Percentiles rank a stretch among this genome's conserved stretches.
phyloP scores from a whole-genome alignment of 306 rosid genomes.

The Quercus ilex region DNA sequence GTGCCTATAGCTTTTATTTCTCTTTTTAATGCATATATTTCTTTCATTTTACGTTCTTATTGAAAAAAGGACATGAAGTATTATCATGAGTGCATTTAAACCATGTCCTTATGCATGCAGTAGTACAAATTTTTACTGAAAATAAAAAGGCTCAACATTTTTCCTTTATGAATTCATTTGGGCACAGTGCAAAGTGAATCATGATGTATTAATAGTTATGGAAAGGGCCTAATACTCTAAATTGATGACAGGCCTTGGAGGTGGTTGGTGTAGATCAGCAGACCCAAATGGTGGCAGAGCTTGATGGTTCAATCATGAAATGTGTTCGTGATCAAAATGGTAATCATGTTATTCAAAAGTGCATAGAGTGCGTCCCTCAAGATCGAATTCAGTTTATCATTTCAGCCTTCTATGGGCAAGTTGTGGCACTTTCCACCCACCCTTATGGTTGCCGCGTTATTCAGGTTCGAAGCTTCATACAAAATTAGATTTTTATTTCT shows the following conservation, averaged over 20 bases:
- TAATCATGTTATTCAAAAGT: constrained; percentile 91
- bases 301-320: constrained; percentile 79
- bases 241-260: constrained; percentile 77
- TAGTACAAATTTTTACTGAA: constrained; percentile 6
- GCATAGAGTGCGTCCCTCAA: constrained; percentile 92
- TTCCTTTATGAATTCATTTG: neutral
- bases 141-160: neutral
- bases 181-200: neutral
- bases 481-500: neutral
- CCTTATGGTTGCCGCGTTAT: constrained; percentile 98
- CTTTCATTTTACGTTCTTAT: neutral
- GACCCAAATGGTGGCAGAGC: constrained; percentile 86
- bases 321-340: constrained; percentile 98
- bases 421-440: constrained; percentile 85
- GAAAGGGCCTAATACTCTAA: neutral
- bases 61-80: constrained; percentile 10
- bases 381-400: constrained; percentile 81
- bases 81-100: constrained; percentile 7
- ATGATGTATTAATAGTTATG: neutral
- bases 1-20: constrained; percentile 1
- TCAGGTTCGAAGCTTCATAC: constrained; percentile 57
- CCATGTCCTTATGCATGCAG: constrained; percentile 19
- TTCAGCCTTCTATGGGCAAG: constrained; percentile 92
- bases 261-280: constrained; percentile 77
- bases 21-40: constrained; percentile 8